These are phyloP conservation scores for Pezicula rhizophila DNA, from an alignment of 2,329 filamentous ascomycete genomes.

Conservation along the genomic window DNA sequence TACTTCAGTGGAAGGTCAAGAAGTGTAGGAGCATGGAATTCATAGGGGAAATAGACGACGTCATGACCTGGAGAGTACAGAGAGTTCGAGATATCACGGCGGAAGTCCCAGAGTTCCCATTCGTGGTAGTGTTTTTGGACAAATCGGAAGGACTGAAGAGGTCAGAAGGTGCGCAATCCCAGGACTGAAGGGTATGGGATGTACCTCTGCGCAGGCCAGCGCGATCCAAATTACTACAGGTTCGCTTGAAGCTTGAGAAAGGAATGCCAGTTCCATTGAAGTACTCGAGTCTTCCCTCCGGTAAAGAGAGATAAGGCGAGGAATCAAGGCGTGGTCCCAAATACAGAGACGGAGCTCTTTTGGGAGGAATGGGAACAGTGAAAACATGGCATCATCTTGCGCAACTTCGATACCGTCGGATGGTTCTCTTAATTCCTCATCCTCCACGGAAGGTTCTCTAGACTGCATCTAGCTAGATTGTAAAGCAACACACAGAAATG, in stretches of 20 bases:
- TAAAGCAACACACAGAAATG: too few relatives aligned
- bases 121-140: not conserved
- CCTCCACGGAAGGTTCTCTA: too few relatives aligned
- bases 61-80: not conserved
- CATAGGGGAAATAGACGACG: not conserved
- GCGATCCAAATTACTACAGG: not conserved
- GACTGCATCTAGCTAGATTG: too few relatives aligned
- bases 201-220: not conserved
- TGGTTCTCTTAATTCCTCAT: not conserved
- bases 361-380: not conserved
- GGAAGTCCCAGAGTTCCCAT: not conserved
- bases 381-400: not conserved
- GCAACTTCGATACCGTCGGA: not conserved
- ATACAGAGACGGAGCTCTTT: not conserved
- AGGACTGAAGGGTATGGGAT: not conserved
- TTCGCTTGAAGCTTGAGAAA: not conserved
- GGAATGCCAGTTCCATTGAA: not conserved
- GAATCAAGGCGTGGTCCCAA: not conserved
- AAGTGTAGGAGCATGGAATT: not conserved
- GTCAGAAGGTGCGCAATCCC: too few relatives aligned
- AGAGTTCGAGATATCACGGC: not conserved
- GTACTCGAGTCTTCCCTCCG: not conserved
- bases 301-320: not conserved
- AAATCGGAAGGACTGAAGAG: not conserved
- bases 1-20: not conserved